Conservation (phyloP, 2,329 filamentous ascomycete genomes). For the Sclerotiophoma versabilis region DNA sequence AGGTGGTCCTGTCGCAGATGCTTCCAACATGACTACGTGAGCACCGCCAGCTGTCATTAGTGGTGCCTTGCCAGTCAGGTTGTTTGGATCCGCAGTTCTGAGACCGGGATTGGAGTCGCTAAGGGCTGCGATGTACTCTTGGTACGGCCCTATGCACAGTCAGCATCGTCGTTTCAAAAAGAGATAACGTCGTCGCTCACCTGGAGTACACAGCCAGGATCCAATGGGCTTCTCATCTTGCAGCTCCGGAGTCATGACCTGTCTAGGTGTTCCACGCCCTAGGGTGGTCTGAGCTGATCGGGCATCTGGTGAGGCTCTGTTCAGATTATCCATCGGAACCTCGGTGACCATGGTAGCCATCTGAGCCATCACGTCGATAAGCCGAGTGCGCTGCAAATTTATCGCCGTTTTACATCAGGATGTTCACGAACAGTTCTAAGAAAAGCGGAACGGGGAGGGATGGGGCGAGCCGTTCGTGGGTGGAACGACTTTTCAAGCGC, state of each 20-base stretch:
- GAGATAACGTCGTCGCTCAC: conserved; percentile 15
- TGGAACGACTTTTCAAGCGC: conserved; percentile 24
- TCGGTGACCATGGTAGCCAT: conserved; percentile 13
- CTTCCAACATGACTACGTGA: conserved; percentile 36
- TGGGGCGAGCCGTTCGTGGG: conserved; percentile 17
- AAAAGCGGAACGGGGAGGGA: conserved; percentile 8
- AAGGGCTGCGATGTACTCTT: conserved; percentile 37
- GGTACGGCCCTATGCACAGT: conserved; percentile 34
- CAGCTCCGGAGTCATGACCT: neutral
- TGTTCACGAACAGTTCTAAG: neutral
- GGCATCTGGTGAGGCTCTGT: neutral
- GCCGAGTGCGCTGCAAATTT: neutral
- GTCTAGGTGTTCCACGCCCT: conserved; percentile 11
- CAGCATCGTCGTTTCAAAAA: neutral
- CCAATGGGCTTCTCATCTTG: conserved; percentile 19
- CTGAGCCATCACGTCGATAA: neutral
- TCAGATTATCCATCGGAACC: conserved; percentile 8
- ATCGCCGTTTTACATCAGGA: neutral
- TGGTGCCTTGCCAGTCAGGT: conserved; percentile 20
- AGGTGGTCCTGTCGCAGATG: conserved; percentile 14
- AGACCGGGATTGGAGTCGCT: conserved; percentile 41
- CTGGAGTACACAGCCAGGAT: conserved; percentile 39
- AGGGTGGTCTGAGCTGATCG: neutral
- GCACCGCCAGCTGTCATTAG: conserved; percentile 30
- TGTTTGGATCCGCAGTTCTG: conserved; percentile 41